Percentiles rank a stretch among this genome's conserved stretches.
Evolutionary conservation across 352 stramenopile species (phyloP).

Genomic region (Globisporangium mamillatum): DNA sequence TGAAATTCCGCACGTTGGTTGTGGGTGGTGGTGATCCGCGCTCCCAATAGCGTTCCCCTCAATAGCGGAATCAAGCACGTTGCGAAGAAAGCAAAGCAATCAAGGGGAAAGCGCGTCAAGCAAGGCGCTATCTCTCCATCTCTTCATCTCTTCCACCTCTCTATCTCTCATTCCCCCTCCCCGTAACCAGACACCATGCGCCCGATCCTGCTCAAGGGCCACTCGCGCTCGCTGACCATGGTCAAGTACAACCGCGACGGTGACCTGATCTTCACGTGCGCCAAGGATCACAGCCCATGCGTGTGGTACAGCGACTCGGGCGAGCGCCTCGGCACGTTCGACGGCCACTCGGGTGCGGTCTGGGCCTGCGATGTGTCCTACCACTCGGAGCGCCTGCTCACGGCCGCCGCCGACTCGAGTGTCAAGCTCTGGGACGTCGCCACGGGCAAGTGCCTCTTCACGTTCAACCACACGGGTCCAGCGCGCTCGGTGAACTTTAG

Average conservation of each 20-base stretch:
- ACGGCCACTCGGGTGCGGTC: constrained; percentile 96
- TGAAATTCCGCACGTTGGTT: background rate
- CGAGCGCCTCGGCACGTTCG: constrained; percentile 95
- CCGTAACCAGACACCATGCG: constrained; percentile 57
- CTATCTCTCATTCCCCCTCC: background rate
- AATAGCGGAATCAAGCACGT: background rate
- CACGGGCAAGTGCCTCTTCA: constrained; percentile 86
- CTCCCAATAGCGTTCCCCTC: background rate
- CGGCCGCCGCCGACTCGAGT: constrained; percentile 93
- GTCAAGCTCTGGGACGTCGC: constrained; percentile 92
- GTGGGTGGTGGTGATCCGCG: background rate
- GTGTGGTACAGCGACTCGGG: constrained; percentile 97
- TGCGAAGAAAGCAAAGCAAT: background rate
- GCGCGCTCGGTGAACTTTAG: constrained; percentile 86
- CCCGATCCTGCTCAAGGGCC: constrained; percentile 98
- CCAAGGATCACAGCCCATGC: constrained; percentile 95
- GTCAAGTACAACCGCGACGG: constrained; percentile 99
- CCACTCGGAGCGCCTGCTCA: constrained; percentile 93
- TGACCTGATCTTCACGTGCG: constrained; percentile 97
- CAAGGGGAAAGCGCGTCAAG: constrained; percentile 1
- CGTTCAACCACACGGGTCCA: constrained; percentile 79
- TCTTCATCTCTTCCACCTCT: background rate
- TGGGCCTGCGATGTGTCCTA: constrained; percentile 95
- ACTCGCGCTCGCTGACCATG: constrained; percentile 98
- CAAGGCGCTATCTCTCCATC: constrained; percentile 1